Evolutionary conservation across 352 stramenopile genomes (phyloP), one percentile per base, ranked within the genome.

Genomic region (Phytophthora podocarpi): DNA sequence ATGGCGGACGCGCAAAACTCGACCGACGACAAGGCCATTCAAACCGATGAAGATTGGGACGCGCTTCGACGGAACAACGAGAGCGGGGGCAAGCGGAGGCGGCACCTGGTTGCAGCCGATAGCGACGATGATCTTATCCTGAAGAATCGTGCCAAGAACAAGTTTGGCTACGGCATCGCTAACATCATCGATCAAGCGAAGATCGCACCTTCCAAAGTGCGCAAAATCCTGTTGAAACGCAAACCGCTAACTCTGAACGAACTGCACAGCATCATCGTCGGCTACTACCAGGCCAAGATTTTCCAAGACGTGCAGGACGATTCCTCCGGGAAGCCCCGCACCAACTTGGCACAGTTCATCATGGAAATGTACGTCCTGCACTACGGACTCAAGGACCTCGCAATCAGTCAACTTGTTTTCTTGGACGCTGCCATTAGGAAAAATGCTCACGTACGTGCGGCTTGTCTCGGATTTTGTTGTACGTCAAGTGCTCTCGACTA

Each of bases 331-430:
- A 89, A 89, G 37, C 42, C 59, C 2, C 78, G 84, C 10, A 54
- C 65, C 9, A 86, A 87, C 20, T 30, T 93, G 11, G 80, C 80
- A n/a, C 78, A 90, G 56, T 90, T 90, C 48, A 91, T 93, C 34
- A 87, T 89, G 72, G 84, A 93, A 54, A 86, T 93, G 75, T 93
- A 90, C 48, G 82, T 89, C 24, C 70, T 93, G 9, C 83, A 93
- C 59, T 90, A 93, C 50, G 84, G 81, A 0, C 73, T 93, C 27
- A 90, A 90, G 45, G 84, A 90, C 40, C 72, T 93, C 20, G 84
- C 84, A 13, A 87, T 91, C 64, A 90, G 84, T 32, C 81, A 93
- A 41, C 68, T 93, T 28, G 78, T 93, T 39, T 91, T 89, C 61
- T 73, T 93, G 28, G 84, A 93, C 30, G 81, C 80, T 12, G 79